Percentiles rank a stretch among this genome's conserved stretches.
phyloP scores from a whole-genome alignment of 345 rosid species.

The Microthlaspi erraticum region DNA sequence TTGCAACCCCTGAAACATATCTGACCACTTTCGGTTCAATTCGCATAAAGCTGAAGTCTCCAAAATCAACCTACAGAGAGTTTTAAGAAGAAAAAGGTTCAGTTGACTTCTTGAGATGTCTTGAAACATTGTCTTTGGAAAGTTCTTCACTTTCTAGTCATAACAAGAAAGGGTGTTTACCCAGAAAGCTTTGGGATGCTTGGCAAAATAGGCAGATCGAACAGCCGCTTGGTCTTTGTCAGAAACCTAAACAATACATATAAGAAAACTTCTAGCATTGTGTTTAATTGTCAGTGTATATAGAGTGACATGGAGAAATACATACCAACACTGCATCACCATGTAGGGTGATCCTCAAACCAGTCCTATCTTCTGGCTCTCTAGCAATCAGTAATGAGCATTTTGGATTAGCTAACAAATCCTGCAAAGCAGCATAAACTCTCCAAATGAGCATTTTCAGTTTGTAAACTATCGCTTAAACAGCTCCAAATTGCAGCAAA shows the following conservation, averaged over 20 bases:
- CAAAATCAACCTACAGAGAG: conserved; percentile 91
- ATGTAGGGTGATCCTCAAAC: conserved; percentile 78
- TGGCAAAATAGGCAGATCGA: conserved; percentile 81
- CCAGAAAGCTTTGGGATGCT: conserved; percentile 95
- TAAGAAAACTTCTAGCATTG: conserved; percentile 1
- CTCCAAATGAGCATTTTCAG: no score
- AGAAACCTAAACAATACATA: conserved; percentile 57
- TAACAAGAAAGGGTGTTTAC: conserved; percentile 50
- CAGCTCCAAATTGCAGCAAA: conserved; percentile 3
- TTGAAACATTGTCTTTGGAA: background rate
- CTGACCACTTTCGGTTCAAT: conserved; percentile 82
- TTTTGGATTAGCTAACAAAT: conserved; percentile 77
- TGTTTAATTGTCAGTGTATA: conserved; percentile 4
- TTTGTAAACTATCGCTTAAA: conserved; percentile 14
- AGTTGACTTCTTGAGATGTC: conserved; percentile 23
- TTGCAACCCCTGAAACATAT: conserved; percentile 89
- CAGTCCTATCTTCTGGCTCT: conserved; percentile 89
- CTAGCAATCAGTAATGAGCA: conserved; percentile 87
- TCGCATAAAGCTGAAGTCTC: conserved; percentile 86
- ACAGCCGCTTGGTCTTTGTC: conserved; percentile 63
- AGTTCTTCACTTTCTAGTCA: conserved; percentile 6
- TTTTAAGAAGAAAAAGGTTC: conserved; percentile 29
- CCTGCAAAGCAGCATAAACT: conserved; percentile 56
- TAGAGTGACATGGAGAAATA: conserved; percentile 1
- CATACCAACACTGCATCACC: conserved; percentile 88